A percentile compares a stretch with the other conserved stretches of the same genome.
Evolutionary conservation across 345 rosid genomes (phyloP).

Genomic region (Schrenkiella parvula): DNA sequence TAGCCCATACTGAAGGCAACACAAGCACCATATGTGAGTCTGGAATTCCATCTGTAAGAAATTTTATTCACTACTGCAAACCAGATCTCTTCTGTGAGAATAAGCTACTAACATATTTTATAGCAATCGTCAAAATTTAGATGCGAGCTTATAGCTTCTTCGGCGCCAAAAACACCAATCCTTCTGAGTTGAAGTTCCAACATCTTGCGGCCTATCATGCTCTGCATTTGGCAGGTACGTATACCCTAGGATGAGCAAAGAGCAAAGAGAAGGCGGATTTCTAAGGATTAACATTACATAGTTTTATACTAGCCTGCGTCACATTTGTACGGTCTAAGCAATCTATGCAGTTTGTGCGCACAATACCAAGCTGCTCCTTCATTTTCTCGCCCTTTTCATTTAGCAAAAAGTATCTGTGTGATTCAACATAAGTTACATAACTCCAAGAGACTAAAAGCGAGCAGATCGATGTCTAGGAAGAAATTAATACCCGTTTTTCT

Average conservation of each 20-base stretch:
- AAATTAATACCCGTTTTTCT: constrained; percentile 61
- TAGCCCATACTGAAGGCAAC: constrained; percentile 82
- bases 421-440: constrained; percentile 1
- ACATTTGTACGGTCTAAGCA: constrained; percentile 99
- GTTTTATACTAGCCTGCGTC: constrained; percentile 63
- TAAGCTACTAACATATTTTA: constrained; percentile 66
- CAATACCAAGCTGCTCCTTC: constrained; percentile 90
- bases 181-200: constrained; percentile 84
- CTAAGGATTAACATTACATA: not conserved
- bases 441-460: not conserved
- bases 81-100: no score
- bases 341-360: constrained; percentile 92
- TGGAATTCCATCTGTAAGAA: not conserved
- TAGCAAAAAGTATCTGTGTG: constrained; percentile 69
- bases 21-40: constrained; percentile 19
- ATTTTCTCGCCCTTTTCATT: constrained; percentile 92
- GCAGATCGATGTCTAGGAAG: no score
- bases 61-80: not conserved
- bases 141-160: constrained; percentile 77
- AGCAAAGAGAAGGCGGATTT: not conserved
- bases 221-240: constrained; percentile 45
- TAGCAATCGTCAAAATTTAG: constrained; percentile 71
- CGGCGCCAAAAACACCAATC: constrained; percentile 81
- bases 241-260: constrained; percentile 3
- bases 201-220: constrained; percentile 90